phyloP scores from a whole-genome alignment of 129 eudicot species.

The Flaveria trinervia region DNA sequence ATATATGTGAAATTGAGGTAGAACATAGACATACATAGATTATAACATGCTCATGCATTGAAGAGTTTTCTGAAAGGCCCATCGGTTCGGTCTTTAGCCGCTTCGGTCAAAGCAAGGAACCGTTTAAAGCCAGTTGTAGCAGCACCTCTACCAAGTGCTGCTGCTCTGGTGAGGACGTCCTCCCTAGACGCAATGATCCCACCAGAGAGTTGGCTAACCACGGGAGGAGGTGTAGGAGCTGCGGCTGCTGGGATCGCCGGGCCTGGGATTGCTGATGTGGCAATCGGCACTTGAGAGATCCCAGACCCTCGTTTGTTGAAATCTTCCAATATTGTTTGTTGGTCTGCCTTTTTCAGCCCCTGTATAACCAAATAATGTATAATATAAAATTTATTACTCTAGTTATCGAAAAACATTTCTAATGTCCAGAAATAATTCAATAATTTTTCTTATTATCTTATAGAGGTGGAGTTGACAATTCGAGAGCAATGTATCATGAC shows the following conservation, averaged over 20 bases:
- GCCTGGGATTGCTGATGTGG: slow-evolving; percentile 37
- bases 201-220: slow-evolving; percentile 40
- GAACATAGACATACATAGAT: slow-evolving; percentile 19
- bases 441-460: slow-evolving; percentile 3
- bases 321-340: slow-evolving; percentile 90
- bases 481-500: neutral
- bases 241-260: slow-evolving; percentile 32
- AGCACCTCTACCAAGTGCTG: slow-evolving; percentile 96
- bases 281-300: slow-evolving; percentile 54
- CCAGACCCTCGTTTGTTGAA: slow-evolving; percentile 83
- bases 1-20: slow-evolving; percentile 6
- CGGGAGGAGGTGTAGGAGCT: slow-evolving; percentile 39
- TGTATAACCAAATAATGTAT: slow-evolving; percentile 27
- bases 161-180: slow-evolving; percentile 90
- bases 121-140: slow-evolving; percentile 90
- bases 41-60: slow-evolving; percentile 42
- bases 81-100: slow-evolving; percentile 87
- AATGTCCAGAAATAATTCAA: too few species aligned
- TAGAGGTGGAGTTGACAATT: neutral
- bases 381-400: slow-evolving; percentile 10
- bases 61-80: slow-evolving; percentile 96
- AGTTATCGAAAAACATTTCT: slow-evolving; percentile 3
- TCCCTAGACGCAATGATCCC: slow-evolving; percentile 63
- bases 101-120: slow-evolving; percentile 92
- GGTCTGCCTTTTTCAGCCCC: slow-evolving; percentile 93